These are phyloP conservation scores for Botrytis squamosa DNA, from an alignment of 2,329 filamentous ascomycete species.

Conservation along the genomic window DNA sequence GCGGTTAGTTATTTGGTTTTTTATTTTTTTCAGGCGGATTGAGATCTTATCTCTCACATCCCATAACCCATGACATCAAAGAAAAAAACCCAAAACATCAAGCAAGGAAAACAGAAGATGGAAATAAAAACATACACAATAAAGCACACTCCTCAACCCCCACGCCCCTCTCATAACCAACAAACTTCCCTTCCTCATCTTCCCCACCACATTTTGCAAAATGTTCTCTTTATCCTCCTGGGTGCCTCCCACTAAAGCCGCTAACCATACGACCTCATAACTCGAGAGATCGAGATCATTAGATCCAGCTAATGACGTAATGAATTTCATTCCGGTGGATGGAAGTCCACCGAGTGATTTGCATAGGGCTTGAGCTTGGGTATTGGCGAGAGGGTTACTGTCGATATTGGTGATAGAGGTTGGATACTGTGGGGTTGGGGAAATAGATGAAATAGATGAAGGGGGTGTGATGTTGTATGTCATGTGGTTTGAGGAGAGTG, in stretches of 20 bases:
- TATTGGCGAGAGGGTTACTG: slow-evolving; percentile 41
- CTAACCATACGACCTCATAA: slow-evolving; percentile 50
- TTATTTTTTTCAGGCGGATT: not conserved
- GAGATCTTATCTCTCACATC: not conserved
- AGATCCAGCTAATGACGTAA: slow-evolving; percentile 40
- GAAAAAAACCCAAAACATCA: not conserved
- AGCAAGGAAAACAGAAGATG: not conserved
- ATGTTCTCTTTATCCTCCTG: slow-evolving; percentile 46
- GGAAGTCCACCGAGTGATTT: slow-evolving; percentile 36
- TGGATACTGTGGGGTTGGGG: not conserved
- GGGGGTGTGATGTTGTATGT: not conserved
- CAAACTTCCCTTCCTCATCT: slow-evolving; percentile 45
- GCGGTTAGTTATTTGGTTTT: not conserved
- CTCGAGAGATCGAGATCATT: slow-evolving; percentile 32
- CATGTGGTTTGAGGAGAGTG: slow-evolving; percentile 34
- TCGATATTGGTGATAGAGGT: slow-evolving; percentile 43
- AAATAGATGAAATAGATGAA: not conserved
- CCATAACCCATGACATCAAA: not conserved
- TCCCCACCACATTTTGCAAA: slow-evolving; percentile 40
- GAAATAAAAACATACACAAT: slow-evolving; percentile 43
- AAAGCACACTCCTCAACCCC: slow-evolving; percentile 47
- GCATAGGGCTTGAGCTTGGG: slow-evolving; percentile 38
- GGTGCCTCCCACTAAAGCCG: slow-evolving; percentile 48
- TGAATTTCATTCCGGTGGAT: slow-evolving; percentile 41
- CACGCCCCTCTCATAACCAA: slow-evolving; percentile 48